These are phyloP conservation scores for Globisporangium recalcitrans DNA, from an alignment of 352 stramenopile species.

Conservation along the genomic window DNA sequence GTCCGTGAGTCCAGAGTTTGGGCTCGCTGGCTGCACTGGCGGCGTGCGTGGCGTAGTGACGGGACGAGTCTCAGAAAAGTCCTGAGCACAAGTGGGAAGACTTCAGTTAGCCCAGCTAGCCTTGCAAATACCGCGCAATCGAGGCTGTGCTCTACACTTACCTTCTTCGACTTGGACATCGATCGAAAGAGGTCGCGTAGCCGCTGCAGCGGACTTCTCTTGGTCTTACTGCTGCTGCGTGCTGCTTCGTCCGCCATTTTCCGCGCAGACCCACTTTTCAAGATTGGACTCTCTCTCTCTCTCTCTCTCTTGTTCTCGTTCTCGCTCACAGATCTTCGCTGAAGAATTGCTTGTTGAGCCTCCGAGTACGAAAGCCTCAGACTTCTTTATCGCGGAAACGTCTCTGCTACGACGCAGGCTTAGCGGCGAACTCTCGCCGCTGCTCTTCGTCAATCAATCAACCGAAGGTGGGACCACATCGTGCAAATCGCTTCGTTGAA, in stretches of 20 bases:
- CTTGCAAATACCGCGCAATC: no score
- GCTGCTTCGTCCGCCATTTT: background rate
- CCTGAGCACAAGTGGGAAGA: background rate
- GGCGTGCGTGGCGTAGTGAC: slow-evolving; percentile 4
- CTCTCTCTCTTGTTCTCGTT: no score
- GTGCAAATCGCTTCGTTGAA: no score
- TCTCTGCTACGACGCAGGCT: background rate
- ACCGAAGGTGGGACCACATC: background rate
- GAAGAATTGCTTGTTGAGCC: background rate
- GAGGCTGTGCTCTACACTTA: background rate
- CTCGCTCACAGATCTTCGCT: background rate
- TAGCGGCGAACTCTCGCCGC: background rate
- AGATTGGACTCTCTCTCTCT: background rate
- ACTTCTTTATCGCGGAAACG: background rate
- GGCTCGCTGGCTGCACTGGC: slow-evolving; percentile 9
- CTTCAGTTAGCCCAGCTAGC: background rate
- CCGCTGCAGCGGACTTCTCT: background rate
- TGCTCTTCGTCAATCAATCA: background rate
- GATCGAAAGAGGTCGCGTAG: slow-evolving; percentile 3
- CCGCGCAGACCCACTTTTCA: background rate
- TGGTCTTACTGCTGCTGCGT: background rate
- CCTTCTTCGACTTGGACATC: slow-evolving; percentile 1
- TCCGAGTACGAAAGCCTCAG: background rate
- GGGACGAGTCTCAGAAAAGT: background rate
- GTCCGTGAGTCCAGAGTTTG: slow-evolving; percentile 21